Conservation (phyloP, 1,284 basidiomycete genomes). For the Ceratobasidium sp. region DNA sequence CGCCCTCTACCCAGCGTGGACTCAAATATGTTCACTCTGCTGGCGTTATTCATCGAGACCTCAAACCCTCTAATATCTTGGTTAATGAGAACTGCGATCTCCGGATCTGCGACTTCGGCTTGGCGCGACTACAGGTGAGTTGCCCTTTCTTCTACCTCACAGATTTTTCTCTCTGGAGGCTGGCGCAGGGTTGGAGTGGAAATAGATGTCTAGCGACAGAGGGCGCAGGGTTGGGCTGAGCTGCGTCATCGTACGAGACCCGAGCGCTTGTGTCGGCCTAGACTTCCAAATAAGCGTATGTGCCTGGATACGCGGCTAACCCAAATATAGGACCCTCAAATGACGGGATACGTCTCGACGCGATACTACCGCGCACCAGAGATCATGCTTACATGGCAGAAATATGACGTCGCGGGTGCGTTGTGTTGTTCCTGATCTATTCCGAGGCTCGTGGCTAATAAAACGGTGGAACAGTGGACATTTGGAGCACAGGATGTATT, state of each 20-base stretch:
- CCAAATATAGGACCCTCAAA: constrained; percentile 89
- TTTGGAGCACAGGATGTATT: constrained; percentile 99
- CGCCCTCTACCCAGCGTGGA: constrained; percentile 74
- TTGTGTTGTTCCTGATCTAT: constrained; percentile 38
- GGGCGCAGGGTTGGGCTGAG: constrained; percentile 11
- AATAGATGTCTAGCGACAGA: constrained; percentile 1
- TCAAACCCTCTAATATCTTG: constrained; percentile 99
- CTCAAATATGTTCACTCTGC: constrained; percentile 99
- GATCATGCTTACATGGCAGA: constrained; percentile 99
- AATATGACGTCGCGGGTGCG: constrained; percentile 93
- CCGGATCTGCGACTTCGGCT: constrained; percentile 99
- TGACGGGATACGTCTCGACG: constrained; percentile 99
- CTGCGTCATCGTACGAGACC: constrained; percentile 46
- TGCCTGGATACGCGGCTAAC: constrained; percentile 54
- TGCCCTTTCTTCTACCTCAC: no score
- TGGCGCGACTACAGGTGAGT: constrained; percentile 79
- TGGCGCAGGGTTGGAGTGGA: no score
- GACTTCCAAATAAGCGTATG: not conserved
- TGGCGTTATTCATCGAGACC: constrained; percentile 97
- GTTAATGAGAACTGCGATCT: constrained; percentile 99
- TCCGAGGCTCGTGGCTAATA: no score
- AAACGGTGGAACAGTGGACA: constrained; percentile 74
- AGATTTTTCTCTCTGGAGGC: no score
- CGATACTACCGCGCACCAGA: constrained; percentile 99
- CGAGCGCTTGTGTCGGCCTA: constrained; percentile 52